These are phyloP conservation scores for Cenococcum geophilum DNA, from an alignment of 495 filamentous ascomycete species.

Conservation along the genomic window DNA sequence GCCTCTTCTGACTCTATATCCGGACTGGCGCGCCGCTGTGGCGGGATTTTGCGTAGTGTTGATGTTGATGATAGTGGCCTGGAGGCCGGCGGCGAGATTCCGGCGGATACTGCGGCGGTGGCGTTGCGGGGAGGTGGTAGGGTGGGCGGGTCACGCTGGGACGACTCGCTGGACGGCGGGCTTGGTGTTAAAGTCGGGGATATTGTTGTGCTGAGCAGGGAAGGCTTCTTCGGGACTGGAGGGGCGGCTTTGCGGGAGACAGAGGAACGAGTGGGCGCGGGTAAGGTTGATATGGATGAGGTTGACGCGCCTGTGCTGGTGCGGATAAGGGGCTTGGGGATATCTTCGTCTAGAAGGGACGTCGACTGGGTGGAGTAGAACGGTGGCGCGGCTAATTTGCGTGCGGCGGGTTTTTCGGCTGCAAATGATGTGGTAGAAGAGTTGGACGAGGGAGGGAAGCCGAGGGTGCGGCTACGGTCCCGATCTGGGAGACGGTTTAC, in stretches of 20 bases:
- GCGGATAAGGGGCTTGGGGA: neutral
- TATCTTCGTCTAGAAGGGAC: neutral
- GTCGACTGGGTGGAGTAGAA: slow-evolving; percentile 11
- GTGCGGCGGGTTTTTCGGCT: neutral
- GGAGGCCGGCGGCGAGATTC: too few species aligned
- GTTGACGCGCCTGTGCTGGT: neutral
- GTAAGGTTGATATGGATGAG: neutral
- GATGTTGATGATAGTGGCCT: too few species aligned
- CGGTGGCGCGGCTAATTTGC: slow-evolving; percentile 22
- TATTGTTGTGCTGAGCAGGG: slow-evolving; percentile 27
- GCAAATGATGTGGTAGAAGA: neutral
- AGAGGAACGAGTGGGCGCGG: slow-evolving; percentile 3
- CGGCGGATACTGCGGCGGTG: slow-evolving; percentile 5
- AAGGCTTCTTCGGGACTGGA: slow-evolving; percentile 41
- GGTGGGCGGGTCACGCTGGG: neutral
- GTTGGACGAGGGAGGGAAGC: slow-evolving; percentile 14
- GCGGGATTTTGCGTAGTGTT: neutral
- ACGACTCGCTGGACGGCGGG: slow-evolving; percentile 19
- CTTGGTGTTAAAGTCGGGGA: slow-evolving; percentile 15
- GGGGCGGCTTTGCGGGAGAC: slow-evolving; percentile 40
- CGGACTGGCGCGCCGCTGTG: neutral
- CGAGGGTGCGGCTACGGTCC: slow-evolving; percentile 17
- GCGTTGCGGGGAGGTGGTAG: slow-evolving; percentile 22
- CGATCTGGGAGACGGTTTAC: slow-evolving; percentile 33
- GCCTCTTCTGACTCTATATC: slow-evolving; percentile 5